Conservation (phyloP, 2,329 filamentous ascomycete genomes). For the Ascochyta pisi region DNA sequence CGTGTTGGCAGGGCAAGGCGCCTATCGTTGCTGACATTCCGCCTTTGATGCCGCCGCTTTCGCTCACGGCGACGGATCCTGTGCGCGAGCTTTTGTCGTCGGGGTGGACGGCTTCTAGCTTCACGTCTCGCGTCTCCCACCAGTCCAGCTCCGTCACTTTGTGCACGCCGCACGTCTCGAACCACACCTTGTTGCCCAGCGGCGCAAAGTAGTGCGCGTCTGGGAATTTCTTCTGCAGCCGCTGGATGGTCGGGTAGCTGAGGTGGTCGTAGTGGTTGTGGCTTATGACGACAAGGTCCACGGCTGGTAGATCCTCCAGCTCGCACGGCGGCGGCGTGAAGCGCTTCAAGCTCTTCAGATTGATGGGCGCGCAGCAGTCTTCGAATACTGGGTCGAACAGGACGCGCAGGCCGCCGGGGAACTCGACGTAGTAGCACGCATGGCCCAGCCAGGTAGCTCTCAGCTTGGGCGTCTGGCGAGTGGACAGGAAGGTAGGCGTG, state of each 20-base stretch:
- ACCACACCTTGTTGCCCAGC: conserved; percentile 83
- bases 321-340: conserved; percentile 80
- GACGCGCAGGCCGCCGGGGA: conserved; percentile 82
- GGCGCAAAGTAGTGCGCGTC: conserved; percentile 88
- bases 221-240: conserved; percentile 74
- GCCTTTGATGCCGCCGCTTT: conserved; percentile 5
- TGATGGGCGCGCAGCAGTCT: conserved; percentile 80
- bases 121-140: conserved; percentile 87
- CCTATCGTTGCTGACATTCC: conserved; percentile 73
- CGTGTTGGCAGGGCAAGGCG: conserved; percentile 86
- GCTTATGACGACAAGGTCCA: conserved; percentile 79
- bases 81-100: conserved; percentile 1
- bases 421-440: conserved; percentile 92
- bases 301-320: conserved; percentile 76
- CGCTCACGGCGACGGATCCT: conserved; percentile 22
- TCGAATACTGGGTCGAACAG: conserved; percentile 95
- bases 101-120: conserved; percentile 55
- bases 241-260: conserved; percentile 74
- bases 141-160: conserved; percentile 92
- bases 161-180: conserved; percentile 70
- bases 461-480: conserved; percentile 65
- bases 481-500: conserved; percentile 70
- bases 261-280: conserved; percentile 96
- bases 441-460: conserved; percentile 95
- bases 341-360: conserved; percentile 73